These are phyloP conservation scores for Linnemannia schmuckeri DNA, from an alignment of 192 early-diverging fungal species.

Conservation along the genomic window DNA sequence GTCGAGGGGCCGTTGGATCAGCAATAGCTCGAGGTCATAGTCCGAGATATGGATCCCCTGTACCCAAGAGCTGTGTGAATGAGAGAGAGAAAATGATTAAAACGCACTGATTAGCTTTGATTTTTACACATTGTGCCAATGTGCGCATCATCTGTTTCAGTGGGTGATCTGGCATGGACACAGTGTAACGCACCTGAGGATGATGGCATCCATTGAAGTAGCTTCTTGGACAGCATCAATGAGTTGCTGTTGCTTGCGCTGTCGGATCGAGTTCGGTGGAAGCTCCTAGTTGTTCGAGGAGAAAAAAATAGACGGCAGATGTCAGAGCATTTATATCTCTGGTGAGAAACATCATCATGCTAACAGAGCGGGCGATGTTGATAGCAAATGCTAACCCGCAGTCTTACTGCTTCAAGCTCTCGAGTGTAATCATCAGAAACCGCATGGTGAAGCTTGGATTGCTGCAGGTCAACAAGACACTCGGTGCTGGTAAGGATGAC, in stretches of 20 bases:
- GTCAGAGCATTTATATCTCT: neutral
- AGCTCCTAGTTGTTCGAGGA: neutral
- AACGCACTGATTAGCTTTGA: neutral
- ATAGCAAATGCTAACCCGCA: neutral
- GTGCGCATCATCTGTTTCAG: too few relatives aligned
- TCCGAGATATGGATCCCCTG: slow-evolving; percentile 1
- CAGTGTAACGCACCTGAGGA: neutral
- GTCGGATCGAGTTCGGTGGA: neutral
- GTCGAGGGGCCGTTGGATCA: neutral
- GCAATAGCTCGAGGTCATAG: neutral
- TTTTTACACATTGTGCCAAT: too few relatives aligned
- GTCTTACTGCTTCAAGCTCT: neutral
- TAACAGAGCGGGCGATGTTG: neutral
- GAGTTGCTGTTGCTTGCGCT: neutral
- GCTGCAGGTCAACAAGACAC: neutral
- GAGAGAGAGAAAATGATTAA: neutral
- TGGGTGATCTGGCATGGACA: neutral
- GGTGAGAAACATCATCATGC: neutral
- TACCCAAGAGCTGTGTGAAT: neutral
- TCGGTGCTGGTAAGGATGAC: neutral
- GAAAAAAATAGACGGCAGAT: neutral
- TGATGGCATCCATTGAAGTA: slow-evolving; percentile 5
- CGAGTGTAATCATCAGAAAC: neutral
- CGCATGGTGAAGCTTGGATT: neutral
- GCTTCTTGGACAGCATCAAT: neutral